Evolutionary conservation across 768 basidiomycete species (phyloP), one percentile per base, ranked within the genome.

Genomic region (Jaapia argillacea): DNA sequence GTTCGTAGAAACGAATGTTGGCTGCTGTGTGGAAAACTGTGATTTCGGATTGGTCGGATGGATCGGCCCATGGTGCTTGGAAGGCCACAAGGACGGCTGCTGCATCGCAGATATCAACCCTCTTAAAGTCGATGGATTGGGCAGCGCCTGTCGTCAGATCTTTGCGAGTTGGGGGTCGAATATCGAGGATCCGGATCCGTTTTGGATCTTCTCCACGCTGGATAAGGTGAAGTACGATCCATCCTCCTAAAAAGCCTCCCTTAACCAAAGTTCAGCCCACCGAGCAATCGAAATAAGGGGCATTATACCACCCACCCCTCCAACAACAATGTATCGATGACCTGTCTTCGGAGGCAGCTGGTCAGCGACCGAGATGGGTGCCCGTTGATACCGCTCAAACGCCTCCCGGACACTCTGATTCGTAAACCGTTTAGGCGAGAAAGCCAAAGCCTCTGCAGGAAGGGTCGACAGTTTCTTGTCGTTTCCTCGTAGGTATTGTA

Each of bases 11-110:
- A 4, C 83, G 81, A 49, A 87, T 86, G 49, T 71, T 82, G 14
- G 85, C 81, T 1, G 80, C 85, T 18, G 81, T 81, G 54, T 87
- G 83, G 57, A 85, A 83, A 6, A 88, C 72, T 1, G 85, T 84
- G 18, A 81, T 61, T 42, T 68, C 66, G 1, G 64, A 50, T 7
- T 62, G 54, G 4, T 54, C 54, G 20, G 54, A 54, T 6, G 57
- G 47, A 6, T 25, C 43, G 4, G 74, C 71, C 85, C 85, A 88
- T 0, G 81, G 70, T 3, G 74, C 71, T 18, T 53, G 64, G 62
- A 88, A 86, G 0, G 82, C 83, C 1, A 65, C 68, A 10, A 73
- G 59, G 14, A 85, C 71, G 0, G 77, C 71, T 6, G 51, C 56
- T 3, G 61, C 56, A 44, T 84, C 68, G 0, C 77, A 68, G 14